A percentile compares a stretch with the other conserved stretches of the same genome.
phyloP scores from a whole-genome alignment of 2,329 filamentous ascomycete species.

The Xylaria sp. region DNA sequence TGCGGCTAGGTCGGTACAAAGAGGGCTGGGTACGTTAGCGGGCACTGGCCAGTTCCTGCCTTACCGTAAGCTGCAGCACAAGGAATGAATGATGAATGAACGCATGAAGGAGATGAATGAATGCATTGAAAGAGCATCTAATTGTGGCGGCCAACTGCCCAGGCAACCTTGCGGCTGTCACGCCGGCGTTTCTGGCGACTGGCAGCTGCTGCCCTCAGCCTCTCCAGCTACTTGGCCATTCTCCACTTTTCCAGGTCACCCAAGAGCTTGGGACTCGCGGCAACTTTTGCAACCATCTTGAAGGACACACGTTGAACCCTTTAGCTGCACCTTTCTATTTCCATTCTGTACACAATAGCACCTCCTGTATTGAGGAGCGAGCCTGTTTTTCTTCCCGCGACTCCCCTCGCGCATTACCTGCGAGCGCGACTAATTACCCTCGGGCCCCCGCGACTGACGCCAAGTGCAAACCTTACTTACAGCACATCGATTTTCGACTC shows the following conservation, averaged over 20 bases:
- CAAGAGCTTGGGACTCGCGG: constrained; percentile 44
- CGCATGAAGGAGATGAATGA: neutral
- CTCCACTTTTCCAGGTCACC: constrained; percentile 43
- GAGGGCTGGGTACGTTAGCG: neutral
- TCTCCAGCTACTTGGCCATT: constrained; percentile 26
- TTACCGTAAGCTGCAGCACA: no score
- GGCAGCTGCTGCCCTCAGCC: constrained; percentile 34
- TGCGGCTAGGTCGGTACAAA: neutral
- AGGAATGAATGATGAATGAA: neutral
- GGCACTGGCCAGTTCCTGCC: neutral
- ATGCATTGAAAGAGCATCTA: neutral
- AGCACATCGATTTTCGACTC: constrained; percentile 39
- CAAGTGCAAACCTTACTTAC: constrained; percentile 42
- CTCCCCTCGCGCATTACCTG: constrained; percentile 30
- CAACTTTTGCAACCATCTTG: constrained; percentile 47
- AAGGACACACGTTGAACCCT: constrained; percentile 35
- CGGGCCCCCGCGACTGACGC: constrained; percentile 39
- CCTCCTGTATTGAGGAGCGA: constrained; percentile 25
- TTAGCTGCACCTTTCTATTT: constrained; percentile 27
- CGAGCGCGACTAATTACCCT: constrained; percentile 30
- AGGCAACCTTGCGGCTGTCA: neutral
- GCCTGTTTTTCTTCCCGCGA: constrained; percentile 25
- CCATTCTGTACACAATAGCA: constrained; percentile 31
- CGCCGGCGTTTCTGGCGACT: neutral
- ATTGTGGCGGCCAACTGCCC: constrained; percentile 24